These are phyloP conservation scores for Russula vinacea DNA, from an alignment of 768 basidiomycete species.

Conservation along the genomic window DNA sequence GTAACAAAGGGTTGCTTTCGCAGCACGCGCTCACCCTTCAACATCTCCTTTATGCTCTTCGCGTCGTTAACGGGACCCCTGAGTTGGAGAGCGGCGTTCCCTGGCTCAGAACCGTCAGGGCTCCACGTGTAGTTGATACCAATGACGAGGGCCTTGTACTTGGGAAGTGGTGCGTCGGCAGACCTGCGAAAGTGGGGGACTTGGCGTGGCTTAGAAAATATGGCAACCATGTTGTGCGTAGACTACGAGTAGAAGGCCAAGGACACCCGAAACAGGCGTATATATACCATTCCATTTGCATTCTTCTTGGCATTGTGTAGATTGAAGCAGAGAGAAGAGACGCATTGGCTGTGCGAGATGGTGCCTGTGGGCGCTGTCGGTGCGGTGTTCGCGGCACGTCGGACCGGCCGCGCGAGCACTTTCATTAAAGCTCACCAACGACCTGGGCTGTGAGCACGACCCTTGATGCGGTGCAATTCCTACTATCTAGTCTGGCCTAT, in stretches of 20 bases:
- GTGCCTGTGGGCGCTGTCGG: too few relatives aligned
- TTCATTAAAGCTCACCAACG: too few relatives aligned
- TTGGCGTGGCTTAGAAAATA: background rate
- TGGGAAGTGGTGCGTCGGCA: background rate
- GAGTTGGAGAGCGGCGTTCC: background rate
- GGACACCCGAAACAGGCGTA: too few relatives aligned
- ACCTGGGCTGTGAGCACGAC: too few relatives aligned
- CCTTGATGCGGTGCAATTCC: too few relatives aligned
- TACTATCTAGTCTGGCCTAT: too few relatives aligned
- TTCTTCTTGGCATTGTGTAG: too few relatives aligned
- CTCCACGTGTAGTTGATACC: slow-evolving; percentile 8
- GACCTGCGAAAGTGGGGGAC: background rate
- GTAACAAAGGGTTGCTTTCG: background rate
- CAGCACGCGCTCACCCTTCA: slow-evolving; percentile 15
- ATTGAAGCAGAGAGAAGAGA: background rate
- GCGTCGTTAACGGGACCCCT: slow-evolving; percentile 19
- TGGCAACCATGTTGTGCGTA: background rate
- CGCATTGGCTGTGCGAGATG: too few relatives aligned
- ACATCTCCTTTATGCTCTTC: slow-evolving; percentile 1
- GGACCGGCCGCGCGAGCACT: too few relatives aligned
- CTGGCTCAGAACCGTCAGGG: background rate
- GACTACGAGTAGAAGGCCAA: background rate
- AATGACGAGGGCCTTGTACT: background rate
- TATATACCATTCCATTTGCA: too few relatives aligned
- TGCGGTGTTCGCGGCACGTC: too few relatives aligned